A percentile compares a stretch with the other conserved stretches of the same genome.
phyloP scores from a whole-genome alignment of 164 flowering plant species.

The Sextonia rubra region DNA sequence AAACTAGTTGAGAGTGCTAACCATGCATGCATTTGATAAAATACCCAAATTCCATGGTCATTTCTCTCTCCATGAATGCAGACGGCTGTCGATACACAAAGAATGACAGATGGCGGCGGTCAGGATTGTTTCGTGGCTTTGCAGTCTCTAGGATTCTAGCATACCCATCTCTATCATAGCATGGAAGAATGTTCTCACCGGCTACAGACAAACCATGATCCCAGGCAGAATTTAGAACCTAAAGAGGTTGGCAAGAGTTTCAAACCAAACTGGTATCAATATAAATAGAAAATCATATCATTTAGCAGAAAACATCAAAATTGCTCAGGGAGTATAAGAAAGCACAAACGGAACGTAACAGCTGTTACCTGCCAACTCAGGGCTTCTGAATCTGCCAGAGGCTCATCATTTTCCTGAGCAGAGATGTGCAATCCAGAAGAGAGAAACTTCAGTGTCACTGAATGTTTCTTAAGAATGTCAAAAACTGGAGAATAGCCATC shows the following conservation, averaged over 20 bases:
- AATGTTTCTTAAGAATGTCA: constrained; percentile 58
- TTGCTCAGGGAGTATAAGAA: not conserved
- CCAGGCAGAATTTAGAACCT: constrained; percentile 81
- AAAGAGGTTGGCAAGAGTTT: constrained; percentile 3
- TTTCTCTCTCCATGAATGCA: constrained; percentile 37
- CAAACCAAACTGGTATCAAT: not conserved
- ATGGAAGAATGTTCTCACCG: constrained; percentile 55
- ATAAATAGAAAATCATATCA: not conserved
- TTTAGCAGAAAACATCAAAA: not conserved
- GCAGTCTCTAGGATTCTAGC: constrained; percentile 53
- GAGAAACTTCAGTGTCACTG: constrained; percentile 52
- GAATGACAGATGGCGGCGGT: constrained; percentile 51
- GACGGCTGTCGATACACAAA: constrained; percentile 57
- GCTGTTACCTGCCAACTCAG: constrained; percentile 72
- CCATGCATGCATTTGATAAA: constrained; percentile 78
- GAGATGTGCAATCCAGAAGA: constrained; percentile 34
- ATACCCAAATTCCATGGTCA: constrained; percentile 47
- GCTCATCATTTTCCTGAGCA: constrained; percentile 39
- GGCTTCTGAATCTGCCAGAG: constrained; percentile 67
- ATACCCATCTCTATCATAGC: constrained; percentile 57
- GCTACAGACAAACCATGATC: constrained; percentile 55
- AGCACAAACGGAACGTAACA: not conserved
- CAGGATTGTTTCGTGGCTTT: constrained; percentile 74
- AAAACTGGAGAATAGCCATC: constrained; percentile 72
- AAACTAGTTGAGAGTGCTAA: constrained; percentile 15